Evolutionary conservation across 192 early-diverging fungal genomes (phyloP), one percentile per base, ranked within the genome.

Genomic region (Coemansia reversa): DNA sequence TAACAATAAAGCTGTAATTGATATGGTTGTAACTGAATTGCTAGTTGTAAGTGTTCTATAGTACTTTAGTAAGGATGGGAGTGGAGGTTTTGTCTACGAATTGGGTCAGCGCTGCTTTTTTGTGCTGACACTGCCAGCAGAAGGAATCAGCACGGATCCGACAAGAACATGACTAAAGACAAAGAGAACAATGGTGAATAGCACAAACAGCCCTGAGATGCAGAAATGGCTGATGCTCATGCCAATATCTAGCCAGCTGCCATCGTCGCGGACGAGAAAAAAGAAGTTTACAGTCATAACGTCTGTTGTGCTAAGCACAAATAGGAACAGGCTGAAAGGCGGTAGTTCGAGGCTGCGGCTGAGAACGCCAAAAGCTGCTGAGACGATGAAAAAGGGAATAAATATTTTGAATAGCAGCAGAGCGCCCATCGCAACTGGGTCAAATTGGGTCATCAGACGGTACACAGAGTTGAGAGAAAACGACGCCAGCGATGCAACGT

Each of bases 231-330:
- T 92, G 67, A 98, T 98, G 51, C 90, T 92, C 50, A 93, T 95
- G 23, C 96, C 96, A 70, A 98, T 98, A 76, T 98, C 96, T 28
- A 98, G 78, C 96, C 96, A 98, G 54, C 87, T 90, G 11, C 96
- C 96, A 70, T 88, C 82, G 79, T 98, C 96, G 18, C 86, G 68
- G 32, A 98, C 96, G 49, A 96, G 83, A 63, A 92, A 98, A 69
- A 98, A 98, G 69, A 98, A 98, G 84, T 95, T 95, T 58, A 98
- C 84, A 1, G 96, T 95, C 88, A 93, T 92, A 0, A 98, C 83
- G 73, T 98, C 96, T 0, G 91, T 93, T 11, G 92, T 94, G 32
- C 87, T 85, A 11, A 96, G 74, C 7, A 95, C 93, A 53, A 94
- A 66, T 59, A 94, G 79, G 74, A 95, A 96, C 63, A 98, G 66